Conservation (phyloP, 2,329 filamentous ascomycete genomes). For the Pseudogymnoascus sp. region DNA sequence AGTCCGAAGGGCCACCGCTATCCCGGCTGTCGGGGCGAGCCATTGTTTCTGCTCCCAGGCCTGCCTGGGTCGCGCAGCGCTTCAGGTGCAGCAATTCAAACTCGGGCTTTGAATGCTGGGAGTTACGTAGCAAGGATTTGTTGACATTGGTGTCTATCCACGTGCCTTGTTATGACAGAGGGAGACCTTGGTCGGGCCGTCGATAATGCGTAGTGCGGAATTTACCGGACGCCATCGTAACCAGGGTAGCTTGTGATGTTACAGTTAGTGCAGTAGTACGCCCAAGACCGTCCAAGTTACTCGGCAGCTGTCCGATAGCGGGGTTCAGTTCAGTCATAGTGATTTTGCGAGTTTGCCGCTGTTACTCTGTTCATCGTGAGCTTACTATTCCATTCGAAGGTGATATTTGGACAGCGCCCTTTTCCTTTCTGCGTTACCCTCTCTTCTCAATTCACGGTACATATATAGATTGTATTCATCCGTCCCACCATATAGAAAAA, state of each 20-base stretch:
- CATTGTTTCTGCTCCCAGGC: slow-evolving; percentile 22
- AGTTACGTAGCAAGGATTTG: not conserved
- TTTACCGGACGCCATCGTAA: not conserved
- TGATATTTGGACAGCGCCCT: not conserved
- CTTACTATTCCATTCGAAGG: not conserved
- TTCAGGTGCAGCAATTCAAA: slow-evolving; percentile 3
- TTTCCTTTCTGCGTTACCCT: not conserved
- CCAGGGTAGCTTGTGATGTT: not conserved
- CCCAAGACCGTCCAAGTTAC: not conserved
- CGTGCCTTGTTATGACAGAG: slow-evolving; percentile 10
- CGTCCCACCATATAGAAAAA: slow-evolving; percentile 34
- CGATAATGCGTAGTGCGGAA: not conserved
- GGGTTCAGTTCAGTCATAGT: not conserved
- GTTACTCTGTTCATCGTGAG: not conserved
- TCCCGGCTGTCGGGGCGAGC: slow-evolving; percentile 26
- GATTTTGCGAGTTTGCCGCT: not conserved
- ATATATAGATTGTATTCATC: slow-evolving; percentile 4
- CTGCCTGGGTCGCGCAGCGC: slow-evolving; percentile 7
- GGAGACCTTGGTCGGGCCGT: not conserved
- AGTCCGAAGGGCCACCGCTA: slow-evolving; percentile 23
- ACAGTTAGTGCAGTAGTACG: not conserved
- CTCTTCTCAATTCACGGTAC: not conserved
- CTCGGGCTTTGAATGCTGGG: not conserved
- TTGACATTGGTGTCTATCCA: slow-evolving; percentile 8
- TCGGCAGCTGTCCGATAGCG: not conserved